Percentiles rank a stretch among this genome's conserved stretches.
phyloP scores from a whole-genome alignment of 805 yeast species.

The Suhomyces prunicola region DNA sequence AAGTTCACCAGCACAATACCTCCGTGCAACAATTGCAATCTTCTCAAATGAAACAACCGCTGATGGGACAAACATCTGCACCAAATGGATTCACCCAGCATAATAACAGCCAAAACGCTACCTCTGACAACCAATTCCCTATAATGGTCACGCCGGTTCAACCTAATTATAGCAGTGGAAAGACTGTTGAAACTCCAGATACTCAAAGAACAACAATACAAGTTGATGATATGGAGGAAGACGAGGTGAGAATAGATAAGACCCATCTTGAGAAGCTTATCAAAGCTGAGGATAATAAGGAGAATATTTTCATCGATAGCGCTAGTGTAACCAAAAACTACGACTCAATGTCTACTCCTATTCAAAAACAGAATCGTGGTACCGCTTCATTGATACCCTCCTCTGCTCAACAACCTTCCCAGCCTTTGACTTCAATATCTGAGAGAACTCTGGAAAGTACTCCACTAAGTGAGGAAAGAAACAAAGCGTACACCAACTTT shows the following conservation, averaged over 20 bases:
- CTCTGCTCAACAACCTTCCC: slow-evolving; percentile 13
- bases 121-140: not conserved
- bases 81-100: not conserved
- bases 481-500: not conserved
- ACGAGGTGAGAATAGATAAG: slow-evolving; percentile 33
- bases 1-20: not conserved
- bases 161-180: slow-evolving; percentile 15
- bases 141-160: slow-evolving; percentile 30
- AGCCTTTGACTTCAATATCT: slow-evolving; percentile 30
- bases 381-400: slow-evolving; percentile 5
- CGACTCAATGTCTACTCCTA: slow-evolving; percentile 32
- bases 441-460: slow-evolving; percentile 31
- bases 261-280: slow-evolving; percentile 30
- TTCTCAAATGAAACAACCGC: slow-evolving; percentile 6
- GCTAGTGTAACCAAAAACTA: slow-evolving; percentile 18
- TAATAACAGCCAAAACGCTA: not conserved
- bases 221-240: slow-evolving; percentile 40
- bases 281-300: slow-evolving; percentile 43
- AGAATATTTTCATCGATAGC: slow-evolving; percentile 41
- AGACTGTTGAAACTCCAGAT: slow-evolving; percentile 38
- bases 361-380: slow-evolving; percentile 11
- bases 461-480: slow-evolving; percentile 12
- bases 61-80: not conserved
- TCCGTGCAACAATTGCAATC: slow-evolving; percentile 2
- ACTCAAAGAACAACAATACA: slow-evolving; percentile 44